Evolutionary conservation across 768 basidiomycete genomes (phyloP).

Genomic region (Lactarius tabidus): DNA sequence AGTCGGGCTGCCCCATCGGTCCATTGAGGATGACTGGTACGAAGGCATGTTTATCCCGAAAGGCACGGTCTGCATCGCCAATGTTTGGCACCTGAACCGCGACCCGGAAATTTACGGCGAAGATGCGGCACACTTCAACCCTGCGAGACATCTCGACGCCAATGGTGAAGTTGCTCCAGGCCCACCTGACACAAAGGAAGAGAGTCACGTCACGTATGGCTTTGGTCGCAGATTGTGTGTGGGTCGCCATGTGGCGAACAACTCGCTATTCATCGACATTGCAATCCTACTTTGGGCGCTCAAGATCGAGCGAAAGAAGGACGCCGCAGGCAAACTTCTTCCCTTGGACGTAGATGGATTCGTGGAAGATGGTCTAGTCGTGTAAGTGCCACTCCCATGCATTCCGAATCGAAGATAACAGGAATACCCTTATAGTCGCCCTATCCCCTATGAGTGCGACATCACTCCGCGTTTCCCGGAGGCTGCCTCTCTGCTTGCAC

Average conservation of each 20-base stretch:
- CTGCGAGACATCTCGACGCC: constrained; percentile 22
- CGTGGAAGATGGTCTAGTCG: constrained; percentile 25
- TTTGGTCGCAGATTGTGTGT: constrained; percentile 25
- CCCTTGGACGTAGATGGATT: constrained; percentile 23
- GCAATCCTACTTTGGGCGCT: constrained; percentile 19
- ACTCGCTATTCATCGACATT: constrained; percentile 24
- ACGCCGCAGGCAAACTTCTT: constrained; percentile 9
- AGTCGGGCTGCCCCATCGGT: constrained; percentile 23
- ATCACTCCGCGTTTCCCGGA: constrained; percentile 22
- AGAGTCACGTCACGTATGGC: constrained; percentile 21
- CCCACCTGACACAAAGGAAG: constrained; percentile 25
- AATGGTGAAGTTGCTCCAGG: constrained; percentile 16
- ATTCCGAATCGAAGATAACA: neutral
- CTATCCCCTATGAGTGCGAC: constrained; percentile 19
- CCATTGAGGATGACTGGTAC: constrained; percentile 26
- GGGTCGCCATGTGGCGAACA: constrained; percentile 23
- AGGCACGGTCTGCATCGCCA: constrained; percentile 23
- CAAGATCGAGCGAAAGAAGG: constrained; percentile 20
- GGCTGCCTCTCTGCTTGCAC: constrained; percentile 3
- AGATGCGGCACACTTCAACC: constrained; percentile 23
- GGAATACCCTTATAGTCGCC: constrained; percentile 8
- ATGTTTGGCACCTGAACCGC: constrained; percentile 24
- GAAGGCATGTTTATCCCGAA: constrained; percentile 26
- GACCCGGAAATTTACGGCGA: constrained; percentile 25
- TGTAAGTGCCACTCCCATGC: constrained; percentile 12